phyloP scores from a whole-genome alignment of 1,139 yeast genomes.

The Diutina siamensis region DNA sequence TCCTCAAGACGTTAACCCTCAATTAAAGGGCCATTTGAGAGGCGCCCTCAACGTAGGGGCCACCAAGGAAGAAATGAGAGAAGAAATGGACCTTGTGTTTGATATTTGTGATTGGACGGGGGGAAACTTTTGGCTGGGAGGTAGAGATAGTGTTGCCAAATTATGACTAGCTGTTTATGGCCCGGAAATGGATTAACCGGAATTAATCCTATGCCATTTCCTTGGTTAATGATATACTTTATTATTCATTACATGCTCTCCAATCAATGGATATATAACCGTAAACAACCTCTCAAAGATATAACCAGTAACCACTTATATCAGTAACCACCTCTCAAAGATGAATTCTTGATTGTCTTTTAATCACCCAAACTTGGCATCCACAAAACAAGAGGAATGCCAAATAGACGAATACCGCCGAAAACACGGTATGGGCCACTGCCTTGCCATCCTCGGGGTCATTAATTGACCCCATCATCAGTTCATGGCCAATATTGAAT shows the following conservation, averaged over 20 bases:
- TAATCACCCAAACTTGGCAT: slow-evolving; percentile 56
- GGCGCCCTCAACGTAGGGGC: slow-evolving; percentile 83
- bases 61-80: slow-evolving; percentile 48
- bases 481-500: slow-evolving; percentile 73
- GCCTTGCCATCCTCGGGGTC: slow-evolving; percentile 92
- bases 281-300: too few species aligned
- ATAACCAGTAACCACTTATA: too few species aligned
- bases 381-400: slow-evolving; percentile 83
- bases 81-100: slow-evolving; percentile 51
- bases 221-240: not conserved
- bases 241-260: not conserved
- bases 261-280: slow-evolving; percentile 1
- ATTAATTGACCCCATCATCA: slow-evolving; percentile 82
- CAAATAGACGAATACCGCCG: slow-evolving; percentile 79
- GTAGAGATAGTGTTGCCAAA: slow-evolving; percentile 53
- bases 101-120: slow-evolving; percentile 71
- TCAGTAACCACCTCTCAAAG: slow-evolving; percentile 10
- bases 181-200: not conserved
- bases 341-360: slow-evolving; percentile 48
- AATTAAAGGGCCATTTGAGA: slow-evolving; percentile 75
- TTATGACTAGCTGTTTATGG: slow-evolving; percentile 15
- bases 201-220: too few species aligned
- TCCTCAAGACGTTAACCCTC: slow-evolving; percentile 94
- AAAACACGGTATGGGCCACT: slow-evolving; percentile 82
- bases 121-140: slow-evolving; percentile 33